Evolutionary conservation across 2,329 filamentous ascomycete genomes (phyloP).

Genomic region (Aspergillus hiratsukae): DNA sequence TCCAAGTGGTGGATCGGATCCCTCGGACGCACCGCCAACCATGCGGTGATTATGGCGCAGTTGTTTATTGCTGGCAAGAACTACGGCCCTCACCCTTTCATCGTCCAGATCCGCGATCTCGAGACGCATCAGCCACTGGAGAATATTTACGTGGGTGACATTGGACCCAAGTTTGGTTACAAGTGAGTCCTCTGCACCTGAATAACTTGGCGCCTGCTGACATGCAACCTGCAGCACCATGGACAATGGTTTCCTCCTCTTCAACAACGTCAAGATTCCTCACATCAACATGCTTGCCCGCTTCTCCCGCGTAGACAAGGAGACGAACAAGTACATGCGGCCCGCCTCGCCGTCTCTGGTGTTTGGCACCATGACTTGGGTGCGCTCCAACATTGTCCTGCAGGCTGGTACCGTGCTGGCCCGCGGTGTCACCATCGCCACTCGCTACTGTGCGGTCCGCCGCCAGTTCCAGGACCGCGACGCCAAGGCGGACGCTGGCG

Average conservation of each 20-base stretch:
- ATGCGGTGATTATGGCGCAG: conserved; percentile 76
- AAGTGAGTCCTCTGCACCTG: conserved; percentile 43
- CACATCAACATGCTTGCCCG: conserved; percentile 68
- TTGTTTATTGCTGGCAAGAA: conserved; percentile 64
- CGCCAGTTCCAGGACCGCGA: conserved; percentile 76
- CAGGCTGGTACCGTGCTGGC: conserved; percentile 68
- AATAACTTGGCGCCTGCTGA: background rate
- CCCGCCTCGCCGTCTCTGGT: conserved; percentile 64
- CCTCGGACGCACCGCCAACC: conserved; percentile 68
- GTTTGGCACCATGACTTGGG: conserved; percentile 72
- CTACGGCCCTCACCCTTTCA: conserved; percentile 72
- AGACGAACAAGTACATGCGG: conserved; percentile 63
- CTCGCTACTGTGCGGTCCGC: conserved; percentile 67
- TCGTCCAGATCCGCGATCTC: conserved; percentile 68
- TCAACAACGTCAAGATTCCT: conserved; percentile 72
- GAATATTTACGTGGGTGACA: conserved; percentile 71
- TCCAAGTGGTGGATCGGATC: conserved; percentile 86
- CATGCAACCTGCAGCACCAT: conserved; percentile 50
- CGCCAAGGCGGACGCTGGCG: conserved; percentile 54
- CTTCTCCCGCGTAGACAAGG: conserved; percentile 66
- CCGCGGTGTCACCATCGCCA: conserved; percentile 72
- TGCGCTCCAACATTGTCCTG: conserved; percentile 68
- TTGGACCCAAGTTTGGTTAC: conserved; percentile 75
- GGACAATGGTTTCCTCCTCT: conserved; percentile 76
- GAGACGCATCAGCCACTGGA: conserved; percentile 66